Base-by-base conservation (phyloP, 345 rosid genomes). In the Gossypium stocksii region DNA sequence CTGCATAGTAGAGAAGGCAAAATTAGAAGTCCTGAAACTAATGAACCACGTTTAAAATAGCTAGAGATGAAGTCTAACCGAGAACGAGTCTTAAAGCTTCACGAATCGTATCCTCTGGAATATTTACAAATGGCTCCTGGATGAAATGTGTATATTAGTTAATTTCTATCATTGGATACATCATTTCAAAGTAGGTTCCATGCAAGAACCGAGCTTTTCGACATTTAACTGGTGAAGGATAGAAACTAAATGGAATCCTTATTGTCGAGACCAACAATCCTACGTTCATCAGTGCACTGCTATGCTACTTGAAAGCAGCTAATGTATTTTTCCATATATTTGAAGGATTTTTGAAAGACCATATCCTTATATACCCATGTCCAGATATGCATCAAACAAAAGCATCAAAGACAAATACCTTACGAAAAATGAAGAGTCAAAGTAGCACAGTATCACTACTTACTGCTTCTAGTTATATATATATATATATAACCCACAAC, bases 121-220 rank as follows among this genome's bases (percentile, higher is more conserved):
- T 92, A 84, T 90, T 86, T 48, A 89, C 97, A 79, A 85, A 86
- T 70, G 94, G 88, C 77, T 89, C 98, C 98, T 94, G 91, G 46
- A 86, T 59, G 53, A 75, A 14, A 72, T 45, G 25, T 44, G 71
- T 6, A 49, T 41, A 66, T 82, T 20, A 69, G 41, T 65, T 34
- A 1, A 11, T 59, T 20, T 41, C 61, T 54, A 22, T 29, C 64
- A 66, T 3, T 11, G 17, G 25, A 74, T 54, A 38, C 25, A n/a
- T 1, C 49, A 46, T 38, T 67, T 63, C 29, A 61, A 48, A 45
- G 52, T 46, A 46, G 27, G 43, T 14, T 19, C 1, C 7, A 54
- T 19, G 27, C 2, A 19, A 19, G 10, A 70, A 53, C 48, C 51
- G 45, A 52, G 14, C 38, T 8, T 48, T 16, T 23, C 14, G 3